Conservation (phyloP, 1,284 basidiomycete genomes). For the Cutaneotrichosporon sp. region DNA sequence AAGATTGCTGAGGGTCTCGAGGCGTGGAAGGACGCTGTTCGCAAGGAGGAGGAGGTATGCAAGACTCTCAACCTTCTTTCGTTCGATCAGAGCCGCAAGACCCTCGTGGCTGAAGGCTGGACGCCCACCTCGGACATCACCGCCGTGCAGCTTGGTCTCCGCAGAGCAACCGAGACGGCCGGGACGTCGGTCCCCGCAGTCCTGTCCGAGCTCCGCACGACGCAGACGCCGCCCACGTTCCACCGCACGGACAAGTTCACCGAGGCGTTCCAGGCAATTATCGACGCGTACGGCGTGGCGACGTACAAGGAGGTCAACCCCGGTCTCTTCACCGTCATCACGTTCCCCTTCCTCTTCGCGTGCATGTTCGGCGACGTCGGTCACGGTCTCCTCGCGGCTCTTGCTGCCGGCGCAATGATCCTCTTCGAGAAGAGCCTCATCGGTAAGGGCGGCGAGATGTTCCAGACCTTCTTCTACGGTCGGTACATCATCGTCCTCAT, state of each 20-base stretch:
- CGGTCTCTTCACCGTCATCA: constrained; percentile 88
- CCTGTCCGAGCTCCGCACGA: constrained; percentile 83
- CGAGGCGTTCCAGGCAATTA: constrained; percentile 94
- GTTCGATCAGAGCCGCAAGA: constrained; percentile 90
- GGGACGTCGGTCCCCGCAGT: constrained; percentile 91
- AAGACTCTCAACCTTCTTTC: constrained; percentile 93
- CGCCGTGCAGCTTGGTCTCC: constrained; percentile 80
- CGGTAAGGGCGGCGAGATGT: constrained; percentile 70
- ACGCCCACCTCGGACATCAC: constrained; percentile 88
- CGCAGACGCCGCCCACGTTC: constrained; percentile 92
- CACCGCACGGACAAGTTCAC: constrained; percentile 96
- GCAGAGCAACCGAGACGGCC: constrained; percentile 92
- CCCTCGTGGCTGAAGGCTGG: constrained; percentile 97
- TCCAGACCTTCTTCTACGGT: constrained; percentile 89
- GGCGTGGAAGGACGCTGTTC: constrained; percentile 90
- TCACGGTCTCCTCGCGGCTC: constrained; percentile 82
- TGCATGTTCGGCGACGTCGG: constrained; percentile 99
- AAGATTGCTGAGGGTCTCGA: constrained; percentile 82
- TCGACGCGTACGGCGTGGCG: constrained; percentile 95
- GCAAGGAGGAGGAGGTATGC: constrained; percentile 93
- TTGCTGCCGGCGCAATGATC: constrained; percentile 80
- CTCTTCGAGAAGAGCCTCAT: constrained; percentile 75
- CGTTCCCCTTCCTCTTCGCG: constrained; percentile 98
- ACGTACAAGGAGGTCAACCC: constrained; percentile 98
- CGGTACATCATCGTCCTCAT: constrained; percentile 98